These are phyloP conservation scores for Maudiozyma turicensis DNA, from an alignment of 805 yeast species.

Conservation along the genomic window DNA sequence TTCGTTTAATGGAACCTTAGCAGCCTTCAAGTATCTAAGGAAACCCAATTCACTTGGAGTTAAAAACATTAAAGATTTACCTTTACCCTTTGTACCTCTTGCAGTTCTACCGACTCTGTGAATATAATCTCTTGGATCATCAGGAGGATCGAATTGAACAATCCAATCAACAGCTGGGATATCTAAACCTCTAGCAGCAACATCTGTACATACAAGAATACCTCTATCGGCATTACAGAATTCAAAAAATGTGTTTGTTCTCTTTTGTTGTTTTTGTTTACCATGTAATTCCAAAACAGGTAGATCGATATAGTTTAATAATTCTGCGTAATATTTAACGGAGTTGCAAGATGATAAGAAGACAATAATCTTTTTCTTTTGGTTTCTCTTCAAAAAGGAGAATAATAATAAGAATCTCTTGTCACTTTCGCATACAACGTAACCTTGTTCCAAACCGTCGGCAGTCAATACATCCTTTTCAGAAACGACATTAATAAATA, in stretches of 20 bases:
- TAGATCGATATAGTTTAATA: constrained; percentile 88
- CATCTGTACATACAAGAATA: constrained; percentile 90
- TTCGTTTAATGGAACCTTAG: constrained; percentile 95
- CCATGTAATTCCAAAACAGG: constrained; percentile 97
- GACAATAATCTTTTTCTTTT: constrained; percentile 86
- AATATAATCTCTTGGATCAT: constrained; percentile 98
- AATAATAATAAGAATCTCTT: constrained; percentile 83
- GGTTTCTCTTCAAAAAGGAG: constrained; percentile 87
- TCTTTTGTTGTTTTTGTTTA: constrained; percentile 95
- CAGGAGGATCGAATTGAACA: constrained; percentile 98
- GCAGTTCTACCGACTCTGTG: constrained; percentile 99
- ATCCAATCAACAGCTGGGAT: constrained; percentile 99
- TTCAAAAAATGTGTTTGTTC: constrained; percentile 96
- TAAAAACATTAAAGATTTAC: constrained; percentile 90
- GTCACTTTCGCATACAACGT: constrained; percentile 94
- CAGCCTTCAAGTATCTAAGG: constrained; percentile 86
- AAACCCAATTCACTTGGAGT: constrained; percentile 93
- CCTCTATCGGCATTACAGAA: constrained; percentile 96
- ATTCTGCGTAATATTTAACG: constrained; percentile 91
- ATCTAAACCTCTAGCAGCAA: constrained; percentile 98
- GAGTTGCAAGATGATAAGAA: constrained; percentile 94
- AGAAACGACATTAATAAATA: constrained; percentile 85
- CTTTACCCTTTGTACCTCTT: constrained; percentile 82
- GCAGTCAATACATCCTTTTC: constrained; percentile 82
- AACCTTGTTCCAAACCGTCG: constrained; percentile 96